These are phyloP conservation scores for Phytophthora sp. DNA, from an alignment of 352 stramenopile genomes.

Conservation along the genomic window DNA sequence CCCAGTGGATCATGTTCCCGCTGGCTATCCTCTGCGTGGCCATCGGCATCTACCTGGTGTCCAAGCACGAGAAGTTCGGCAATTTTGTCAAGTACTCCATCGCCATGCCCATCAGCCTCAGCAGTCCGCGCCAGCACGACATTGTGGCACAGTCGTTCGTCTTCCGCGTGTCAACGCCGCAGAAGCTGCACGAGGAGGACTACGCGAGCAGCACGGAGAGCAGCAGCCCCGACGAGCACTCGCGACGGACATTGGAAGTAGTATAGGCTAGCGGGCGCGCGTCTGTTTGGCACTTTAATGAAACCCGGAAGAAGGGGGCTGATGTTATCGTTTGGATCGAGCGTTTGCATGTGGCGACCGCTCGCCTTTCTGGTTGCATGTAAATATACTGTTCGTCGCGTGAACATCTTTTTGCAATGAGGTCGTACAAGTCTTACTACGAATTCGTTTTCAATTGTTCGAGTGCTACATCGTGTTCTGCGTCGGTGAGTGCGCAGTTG, in stretches of 20 bases:
- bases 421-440: too few relatives aligned
- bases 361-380: constrained; percentile 18
- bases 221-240: constrained; percentile 42
- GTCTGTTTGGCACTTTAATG: constrained; percentile 36
- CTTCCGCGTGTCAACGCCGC: constrained; percentile 83
- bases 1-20: constrained; percentile 88
- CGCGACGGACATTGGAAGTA: constrained; percentile 44
- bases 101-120: constrained; percentile 88
- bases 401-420: constrained; percentile 6
- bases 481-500: background rate
- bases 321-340: constrained; percentile 15
- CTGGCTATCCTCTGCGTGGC: constrained; percentile 73
- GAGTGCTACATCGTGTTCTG: background rate
- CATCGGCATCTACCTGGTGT: constrained; percentile 78
- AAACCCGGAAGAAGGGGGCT: constrained; percentile 37
- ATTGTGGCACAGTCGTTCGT: constrained; percentile 91
- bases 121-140: constrained; percentile 83
- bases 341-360: background rate
- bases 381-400: constrained; percentile 35
- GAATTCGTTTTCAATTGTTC: background rate
- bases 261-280: constrained; percentile 40
- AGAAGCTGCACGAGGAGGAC: constrained; percentile 71
- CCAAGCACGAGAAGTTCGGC: constrained; percentile 90
- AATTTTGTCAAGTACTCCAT: constrained; percentile 91
- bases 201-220: constrained; percentile 58